These are phyloP conservation scores for Pseudocercospora fijiensis DNA, from an alignment of 2,329 filamentous ascomycete genomes.

Conservation along the genomic window DNA sequence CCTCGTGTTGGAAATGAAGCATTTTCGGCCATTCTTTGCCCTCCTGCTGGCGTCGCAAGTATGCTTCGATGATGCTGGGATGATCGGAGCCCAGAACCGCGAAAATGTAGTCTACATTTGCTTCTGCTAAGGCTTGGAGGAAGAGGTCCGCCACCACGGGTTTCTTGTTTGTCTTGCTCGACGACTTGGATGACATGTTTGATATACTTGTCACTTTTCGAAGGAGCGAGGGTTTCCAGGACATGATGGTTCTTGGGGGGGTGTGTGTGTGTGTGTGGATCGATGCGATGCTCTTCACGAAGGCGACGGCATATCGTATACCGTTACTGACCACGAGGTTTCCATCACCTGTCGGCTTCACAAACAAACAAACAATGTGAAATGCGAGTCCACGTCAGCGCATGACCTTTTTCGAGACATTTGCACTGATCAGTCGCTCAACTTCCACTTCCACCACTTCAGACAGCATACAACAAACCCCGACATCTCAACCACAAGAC, in stretches of 20 bases:
- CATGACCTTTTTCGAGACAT: neutral
- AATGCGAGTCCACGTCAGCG: neutral
- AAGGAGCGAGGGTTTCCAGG: neutral
- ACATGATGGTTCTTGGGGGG: neutral
- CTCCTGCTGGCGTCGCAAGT: conserved; percentile 68
- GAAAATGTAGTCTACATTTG: conserved; percentile 55
- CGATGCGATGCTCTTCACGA: neutral
- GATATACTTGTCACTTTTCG: neutral
- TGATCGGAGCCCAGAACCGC: conserved; percentile 68
- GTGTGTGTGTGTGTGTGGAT: no score
- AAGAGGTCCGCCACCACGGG: conserved; percentile 26
- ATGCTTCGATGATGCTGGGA: conserved; percentile 72
- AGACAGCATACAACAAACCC: no score
- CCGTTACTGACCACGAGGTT: neutral
- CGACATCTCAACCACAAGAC: neutral
- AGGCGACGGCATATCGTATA: neutral
- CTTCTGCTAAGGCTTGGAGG: conserved; percentile 20
- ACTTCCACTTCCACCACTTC: neutral
- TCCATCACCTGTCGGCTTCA: neutral
- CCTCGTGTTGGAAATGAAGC: conserved; percentile 74
- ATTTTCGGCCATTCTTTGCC: conserved; percentile 64
- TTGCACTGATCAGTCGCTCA: neutral
- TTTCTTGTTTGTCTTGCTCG: neutral
- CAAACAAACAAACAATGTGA: conserved; percentile 1
- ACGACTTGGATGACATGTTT: neutral